Conservation (phyloP, 768 basidiomycete genomes). For the Favolaschia claudopus region DNA sequence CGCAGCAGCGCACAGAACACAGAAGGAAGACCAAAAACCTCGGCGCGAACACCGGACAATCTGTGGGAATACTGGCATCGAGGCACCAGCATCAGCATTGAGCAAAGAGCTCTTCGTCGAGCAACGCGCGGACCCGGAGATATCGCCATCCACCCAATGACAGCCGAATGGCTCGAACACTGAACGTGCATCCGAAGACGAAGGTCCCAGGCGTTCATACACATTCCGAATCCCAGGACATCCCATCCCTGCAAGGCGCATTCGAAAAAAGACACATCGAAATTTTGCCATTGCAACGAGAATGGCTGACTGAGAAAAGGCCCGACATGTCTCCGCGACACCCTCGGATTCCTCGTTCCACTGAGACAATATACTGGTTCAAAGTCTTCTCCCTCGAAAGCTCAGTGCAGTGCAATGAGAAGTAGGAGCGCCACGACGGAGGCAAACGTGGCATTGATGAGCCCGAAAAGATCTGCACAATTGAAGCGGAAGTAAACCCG, state of each 20-base stretch:
- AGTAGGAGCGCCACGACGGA: too few species aligned
- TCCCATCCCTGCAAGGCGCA: background rate
- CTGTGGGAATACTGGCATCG: conserved; percentile 11
- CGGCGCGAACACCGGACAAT: background rate
- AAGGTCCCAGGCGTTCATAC: background rate
- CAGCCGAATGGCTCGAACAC: too few species aligned
- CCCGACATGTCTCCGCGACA: too few species aligned
- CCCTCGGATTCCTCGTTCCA: too few species aligned
- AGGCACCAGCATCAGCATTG: too few species aligned
- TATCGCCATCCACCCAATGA: too few species aligned
- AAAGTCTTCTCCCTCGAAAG: too few species aligned
- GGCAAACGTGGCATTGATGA: too few species aligned
- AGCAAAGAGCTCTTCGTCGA: background rate
- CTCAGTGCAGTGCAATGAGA: too few species aligned
- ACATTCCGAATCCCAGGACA: conserved; percentile 8
- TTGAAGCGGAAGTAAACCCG: too few species aligned
- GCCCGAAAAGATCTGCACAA: too few species aligned
- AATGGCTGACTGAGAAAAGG: background rate
- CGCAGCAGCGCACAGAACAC: background rate
- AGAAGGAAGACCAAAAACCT: conserved; percentile 10
- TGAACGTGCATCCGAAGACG: conserved; percentile 7
- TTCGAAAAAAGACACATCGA: background rate
- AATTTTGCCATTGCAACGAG: background rate
- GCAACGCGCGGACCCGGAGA: background rate
- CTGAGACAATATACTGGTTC: too few species aligned